A percentile compares a stretch with the other conserved stretches of the same genome.
Conservation (phyloP, 257 asterid species). For the Solanum habrochaites region DNA sequence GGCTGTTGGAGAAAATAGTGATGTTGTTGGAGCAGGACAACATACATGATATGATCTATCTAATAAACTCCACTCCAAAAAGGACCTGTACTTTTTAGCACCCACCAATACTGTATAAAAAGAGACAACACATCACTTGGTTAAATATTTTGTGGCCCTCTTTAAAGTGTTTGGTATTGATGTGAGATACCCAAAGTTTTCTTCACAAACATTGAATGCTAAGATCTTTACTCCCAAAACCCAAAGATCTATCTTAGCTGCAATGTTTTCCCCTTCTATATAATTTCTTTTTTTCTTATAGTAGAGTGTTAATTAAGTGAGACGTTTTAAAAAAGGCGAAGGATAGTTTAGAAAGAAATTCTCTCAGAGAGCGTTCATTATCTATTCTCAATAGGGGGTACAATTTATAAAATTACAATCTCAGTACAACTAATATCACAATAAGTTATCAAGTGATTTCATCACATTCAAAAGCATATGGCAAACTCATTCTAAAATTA, state of each 20-base stretch:
- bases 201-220: background rate
- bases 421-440: too few species aligned
- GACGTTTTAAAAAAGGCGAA: background rate
- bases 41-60: background rate
- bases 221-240: background rate
- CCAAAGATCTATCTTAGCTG: background rate
- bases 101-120: background rate
- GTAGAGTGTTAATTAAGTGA: background rate
- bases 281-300: background rate
- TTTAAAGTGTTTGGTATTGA: background rate
- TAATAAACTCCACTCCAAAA: conserved; percentile 3
- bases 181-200: background rate
- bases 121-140: background rate
- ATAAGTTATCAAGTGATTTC: too few species aligned
- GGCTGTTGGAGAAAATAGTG: conserved; percentile 18
- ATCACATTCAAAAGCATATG: background rate
- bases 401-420: too few species aligned
- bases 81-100: background rate
- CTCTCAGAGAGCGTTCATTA: too few species aligned
- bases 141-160: background rate
- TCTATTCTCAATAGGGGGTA: too few species aligned
- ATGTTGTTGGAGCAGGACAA: background rate
- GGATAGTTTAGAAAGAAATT: background rate
- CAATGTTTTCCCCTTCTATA: background rate
- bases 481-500: background rate